Conservation (phyloP, 2,329 filamentous ascomycete species). For the Cladosporium sp. region DNA sequence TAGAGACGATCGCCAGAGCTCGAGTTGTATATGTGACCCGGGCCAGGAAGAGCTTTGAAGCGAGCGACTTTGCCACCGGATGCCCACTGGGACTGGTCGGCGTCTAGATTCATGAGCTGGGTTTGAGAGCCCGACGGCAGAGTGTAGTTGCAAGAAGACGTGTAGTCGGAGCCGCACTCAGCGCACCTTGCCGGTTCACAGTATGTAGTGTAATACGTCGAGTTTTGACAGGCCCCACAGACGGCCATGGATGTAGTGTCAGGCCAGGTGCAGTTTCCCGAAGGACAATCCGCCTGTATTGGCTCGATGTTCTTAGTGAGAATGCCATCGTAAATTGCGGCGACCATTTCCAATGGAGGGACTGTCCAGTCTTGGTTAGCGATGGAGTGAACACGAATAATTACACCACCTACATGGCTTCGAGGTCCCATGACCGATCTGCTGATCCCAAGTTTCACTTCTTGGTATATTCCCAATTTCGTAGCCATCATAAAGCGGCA, state of each 20-base stretch:
- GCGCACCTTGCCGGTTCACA: neutral
- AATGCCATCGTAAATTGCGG: neutral
- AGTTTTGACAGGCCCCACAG: neutral
- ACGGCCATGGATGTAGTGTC: neutral
- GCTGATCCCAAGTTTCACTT: neutral
- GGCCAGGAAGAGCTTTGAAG: neutral
- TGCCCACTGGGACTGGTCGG: neutral
- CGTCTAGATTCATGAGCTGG: neutral
- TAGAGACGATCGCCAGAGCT: neutral
- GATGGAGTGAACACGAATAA: neutral
- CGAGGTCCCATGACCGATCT: neutral
- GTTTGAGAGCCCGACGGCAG: neutral
- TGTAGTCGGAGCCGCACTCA: neutral
- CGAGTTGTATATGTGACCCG: neutral
- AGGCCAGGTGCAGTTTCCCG: neutral
- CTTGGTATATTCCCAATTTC: neutral
- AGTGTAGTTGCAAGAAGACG: neutral
- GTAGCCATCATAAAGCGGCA: neutral
- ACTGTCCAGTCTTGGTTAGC: neutral
- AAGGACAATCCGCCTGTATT: neutral
- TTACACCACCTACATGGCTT: neutral
- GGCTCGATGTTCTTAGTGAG: neutral
- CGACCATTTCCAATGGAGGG: neutral
- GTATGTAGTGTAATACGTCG: neutral
- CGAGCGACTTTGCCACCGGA: neutral